phyloP scores from a whole-genome alignment of 805 yeast species.

The Pichia scutulata region DNA sequence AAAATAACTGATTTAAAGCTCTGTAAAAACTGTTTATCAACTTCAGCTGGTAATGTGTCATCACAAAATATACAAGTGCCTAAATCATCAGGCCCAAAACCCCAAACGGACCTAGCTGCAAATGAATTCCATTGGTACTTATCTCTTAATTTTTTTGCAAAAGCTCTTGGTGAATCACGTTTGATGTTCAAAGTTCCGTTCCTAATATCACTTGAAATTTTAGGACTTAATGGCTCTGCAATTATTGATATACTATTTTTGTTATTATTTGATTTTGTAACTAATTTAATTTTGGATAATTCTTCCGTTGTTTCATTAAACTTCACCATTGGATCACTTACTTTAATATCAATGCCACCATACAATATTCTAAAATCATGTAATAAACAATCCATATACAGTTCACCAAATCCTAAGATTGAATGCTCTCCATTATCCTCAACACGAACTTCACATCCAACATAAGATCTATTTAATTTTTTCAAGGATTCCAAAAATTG shows the following conservation, averaged over 20 bases:
- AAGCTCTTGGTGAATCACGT: constrained; percentile 30
- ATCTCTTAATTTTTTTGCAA: constrained; percentile 48
- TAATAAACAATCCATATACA: constrained; percentile 75
- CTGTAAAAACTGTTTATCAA: constrained; percentile 44
- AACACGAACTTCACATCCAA: constrained; percentile 58
- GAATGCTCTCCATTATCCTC: constrained; percentile 89
- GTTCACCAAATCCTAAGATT: constrained; percentile 76
- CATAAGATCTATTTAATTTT: constrained; percentile 52
- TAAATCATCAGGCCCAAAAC: constrained; percentile 51
- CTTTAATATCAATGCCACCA: constrained; percentile 62
- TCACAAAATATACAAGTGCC: constrained; percentile 50
- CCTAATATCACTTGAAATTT: constrained; percentile 50
- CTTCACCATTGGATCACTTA: constrained; percentile 75
- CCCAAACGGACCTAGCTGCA: constrained; percentile 77
- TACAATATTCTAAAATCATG: constrained; percentile 65
- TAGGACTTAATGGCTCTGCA: constrained; percentile 64
- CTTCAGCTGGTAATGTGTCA: constrained; percentile 69
- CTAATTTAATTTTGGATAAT: constrained; percentile 60
- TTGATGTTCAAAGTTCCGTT: constrained; percentile 30
- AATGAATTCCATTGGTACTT: constrained; percentile 75
- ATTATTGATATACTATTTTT: constrained; percentile 55
- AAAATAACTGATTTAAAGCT: constrained; percentile 46
- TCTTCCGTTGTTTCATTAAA: constrained; percentile 73
- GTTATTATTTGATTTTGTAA: constrained; percentile 48
- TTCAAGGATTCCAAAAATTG: constrained; percentile 63